phyloP scores from a whole-genome alignment of 2,329 filamentous ascomycete species.

The Aspergillus flavus region DNA sequence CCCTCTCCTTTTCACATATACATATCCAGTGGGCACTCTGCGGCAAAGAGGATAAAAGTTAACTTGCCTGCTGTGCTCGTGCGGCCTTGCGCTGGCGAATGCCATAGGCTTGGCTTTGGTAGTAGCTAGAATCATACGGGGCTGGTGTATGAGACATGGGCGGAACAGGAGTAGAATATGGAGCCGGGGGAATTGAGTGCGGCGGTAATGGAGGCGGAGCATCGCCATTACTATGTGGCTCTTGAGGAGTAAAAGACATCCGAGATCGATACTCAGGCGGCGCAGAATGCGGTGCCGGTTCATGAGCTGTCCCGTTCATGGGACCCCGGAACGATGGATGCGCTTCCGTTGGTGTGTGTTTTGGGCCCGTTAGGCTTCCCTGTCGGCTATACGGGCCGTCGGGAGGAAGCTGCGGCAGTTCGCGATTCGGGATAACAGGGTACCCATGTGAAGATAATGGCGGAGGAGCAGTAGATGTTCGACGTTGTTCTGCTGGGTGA shows the following conservation, averaged over 20 bases:
- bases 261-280: constrained; percentile 38
- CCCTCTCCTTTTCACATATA: neutral
- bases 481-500: constrained; percentile 34
- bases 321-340: constrained; percentile 32
- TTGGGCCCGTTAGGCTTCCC: constrained; percentile 33
- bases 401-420: constrained; percentile 37
- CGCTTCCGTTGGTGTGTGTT: constrained; percentile 32
- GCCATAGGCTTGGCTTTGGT: constrained; percentile 33
- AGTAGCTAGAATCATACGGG: constrained; percentile 37
- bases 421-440: constrained; percentile 34
- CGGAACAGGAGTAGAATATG: constrained; percentile 30
- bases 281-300: constrained; percentile 34
- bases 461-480: constrained; percentile 31
- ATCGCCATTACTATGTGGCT: constrained; percentile 35
- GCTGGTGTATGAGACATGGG: constrained; percentile 32
- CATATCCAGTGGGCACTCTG: neutral
- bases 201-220: constrained; percentile 25
- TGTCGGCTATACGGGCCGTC: constrained; percentile 39
- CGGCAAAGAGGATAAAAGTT: neutral
- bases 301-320: constrained; percentile 38
- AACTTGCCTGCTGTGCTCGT: constrained; percentile 43
- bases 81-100: constrained; percentile 43
- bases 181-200: constrained; percentile 34
- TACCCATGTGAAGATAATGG: constrained; percentile 33
- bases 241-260: constrained; percentile 34